Evolutionary conservation across 352 stramenopile species (phyloP).

Genomic region (Achlya hypogyna): DNA sequence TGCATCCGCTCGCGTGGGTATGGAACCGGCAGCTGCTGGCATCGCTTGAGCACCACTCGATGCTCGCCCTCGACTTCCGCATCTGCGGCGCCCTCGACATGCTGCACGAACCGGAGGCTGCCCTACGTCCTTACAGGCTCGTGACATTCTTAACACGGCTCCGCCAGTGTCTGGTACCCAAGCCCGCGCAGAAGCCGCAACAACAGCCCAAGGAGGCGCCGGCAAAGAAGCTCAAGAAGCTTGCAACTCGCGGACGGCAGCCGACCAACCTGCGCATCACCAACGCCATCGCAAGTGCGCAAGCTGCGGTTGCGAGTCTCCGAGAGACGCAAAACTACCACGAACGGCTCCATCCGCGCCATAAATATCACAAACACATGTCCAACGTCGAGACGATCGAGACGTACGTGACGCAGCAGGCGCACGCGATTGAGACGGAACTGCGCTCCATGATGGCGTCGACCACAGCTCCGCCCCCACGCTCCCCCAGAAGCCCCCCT

Average conservation of each 20-base stretch:
- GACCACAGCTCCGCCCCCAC: not conserved
- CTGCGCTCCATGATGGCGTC: not conserved
- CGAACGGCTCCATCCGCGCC: not conserved
- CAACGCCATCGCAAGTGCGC: not conserved
- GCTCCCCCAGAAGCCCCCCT: not conserved
- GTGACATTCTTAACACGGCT: not conserved
- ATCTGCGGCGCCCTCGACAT: not conserved
- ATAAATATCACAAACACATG: not conserved
- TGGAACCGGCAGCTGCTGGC: not conserved
- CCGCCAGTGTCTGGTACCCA: not conserved
- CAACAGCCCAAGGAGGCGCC: not conserved
- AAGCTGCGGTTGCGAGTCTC: not conserved
- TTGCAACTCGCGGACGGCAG: not conserved
- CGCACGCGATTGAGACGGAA: not conserved
- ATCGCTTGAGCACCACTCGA: not conserved
- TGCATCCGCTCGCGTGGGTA: conserved; percentile 4
- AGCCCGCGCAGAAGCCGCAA: not conserved
- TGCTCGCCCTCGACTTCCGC: not conserved
- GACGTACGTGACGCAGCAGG: conserved; percentile 14
- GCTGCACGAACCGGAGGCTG: not conserved
- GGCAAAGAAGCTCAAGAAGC: not conserved
- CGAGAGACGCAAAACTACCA: not conserved
- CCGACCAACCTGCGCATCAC: not conserved
- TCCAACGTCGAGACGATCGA: conserved; percentile 14
- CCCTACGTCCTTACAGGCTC: not conserved